Conservation (phyloP, 164 flowering plant species). For the Umbilicus rupestris region DNA sequence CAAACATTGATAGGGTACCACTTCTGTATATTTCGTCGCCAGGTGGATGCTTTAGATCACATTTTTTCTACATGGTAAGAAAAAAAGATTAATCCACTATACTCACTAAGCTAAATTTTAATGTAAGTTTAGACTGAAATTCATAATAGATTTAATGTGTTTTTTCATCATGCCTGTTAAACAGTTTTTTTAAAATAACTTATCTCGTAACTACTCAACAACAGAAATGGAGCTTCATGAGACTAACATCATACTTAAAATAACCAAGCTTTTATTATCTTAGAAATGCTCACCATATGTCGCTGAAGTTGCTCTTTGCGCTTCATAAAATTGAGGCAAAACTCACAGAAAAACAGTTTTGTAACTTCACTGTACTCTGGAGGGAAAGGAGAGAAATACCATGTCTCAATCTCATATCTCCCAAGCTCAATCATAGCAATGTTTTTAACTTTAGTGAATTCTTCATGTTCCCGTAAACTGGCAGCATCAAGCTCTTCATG, state of each 20-base stretch:
- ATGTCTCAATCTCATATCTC: slow-evolving; percentile 94
- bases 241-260: not conserved
- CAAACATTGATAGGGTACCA: slow-evolving; percentile 96
- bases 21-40: slow-evolving; percentile 96
- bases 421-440: slow-evolving; percentile 97
- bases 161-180: not conserved
- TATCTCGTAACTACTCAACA: not conserved
- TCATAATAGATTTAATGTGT: not conserved
- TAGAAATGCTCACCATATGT: slow-evolving; percentile 75
- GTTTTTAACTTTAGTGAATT: slow-evolving; percentile 95
- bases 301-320: slow-evolving; percentile 97
- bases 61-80: slow-evolving; percentile 51
- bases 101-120: not conserved
- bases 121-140: not conserved
- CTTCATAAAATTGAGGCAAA: slow-evolving; percentile 98
- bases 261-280: not conserved
- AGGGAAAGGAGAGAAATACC: slow-evolving; percentile 99
- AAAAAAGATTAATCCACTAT: not conserved
- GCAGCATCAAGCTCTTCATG: slow-evolving; percentile 99
- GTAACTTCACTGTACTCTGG: slow-evolving; percentile 84
- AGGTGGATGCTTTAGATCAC: slow-evolving; percentile 99
- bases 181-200: not conserved
- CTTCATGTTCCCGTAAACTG: slow-evolving; percentile 96
- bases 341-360: slow-evolving; percentile 91
- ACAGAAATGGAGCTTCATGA: not conserved